phyloP scores from a whole-genome alignment of 306 rosid genomes.

The Carpinus viminea region DNA sequence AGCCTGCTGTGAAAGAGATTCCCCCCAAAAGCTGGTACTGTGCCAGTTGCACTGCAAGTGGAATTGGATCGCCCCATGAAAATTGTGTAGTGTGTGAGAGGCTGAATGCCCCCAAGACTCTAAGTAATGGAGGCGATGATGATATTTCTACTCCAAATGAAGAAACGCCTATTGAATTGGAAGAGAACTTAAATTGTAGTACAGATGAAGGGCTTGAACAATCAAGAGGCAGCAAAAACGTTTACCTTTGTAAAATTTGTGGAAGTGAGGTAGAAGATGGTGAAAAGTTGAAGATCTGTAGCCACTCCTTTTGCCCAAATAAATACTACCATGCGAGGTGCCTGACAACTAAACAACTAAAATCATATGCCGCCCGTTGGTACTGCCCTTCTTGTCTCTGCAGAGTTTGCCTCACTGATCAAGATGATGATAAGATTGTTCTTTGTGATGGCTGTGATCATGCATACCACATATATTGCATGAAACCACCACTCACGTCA shows the following conservation, averaged over 20 bases:
- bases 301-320: constrained; percentile 57
- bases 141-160: constrained; percentile 46
- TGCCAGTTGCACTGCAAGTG: constrained; percentile 58
- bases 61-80: constrained; percentile 62
- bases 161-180: constrained; percentile 41
- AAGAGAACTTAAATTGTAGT: constrained; percentile 52
- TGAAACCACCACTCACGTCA: constrained; percentile 58
- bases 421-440: constrained; percentile 66
- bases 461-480: constrained; percentile 83
- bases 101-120: constrained; percentile 46
- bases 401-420: constrained; percentile 64
- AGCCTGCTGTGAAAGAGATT: constrained; percentile 80
- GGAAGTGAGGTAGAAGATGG: constrained; percentile 41
- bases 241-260: constrained; percentile 61
- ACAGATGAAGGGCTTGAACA: constrained; percentile 43
- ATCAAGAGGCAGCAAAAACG: constrained; percentile 17
- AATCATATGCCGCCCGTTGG: constrained; percentile 57
- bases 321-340: constrained; percentile 76
- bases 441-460: constrained; percentile 95
- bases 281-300: constrained; percentile 49
- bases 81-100: constrained; percentile 78
- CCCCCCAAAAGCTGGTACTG: constrained; percentile 90
- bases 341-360: constrained; percentile 63
- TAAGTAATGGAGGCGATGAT: constrained; percentile 37
- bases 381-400: constrained; percentile 95